phyloP scores from a whole-genome alignment of 495 filamentous ascomycete genomes.

The Hypoxylon intermedium region DNA sequence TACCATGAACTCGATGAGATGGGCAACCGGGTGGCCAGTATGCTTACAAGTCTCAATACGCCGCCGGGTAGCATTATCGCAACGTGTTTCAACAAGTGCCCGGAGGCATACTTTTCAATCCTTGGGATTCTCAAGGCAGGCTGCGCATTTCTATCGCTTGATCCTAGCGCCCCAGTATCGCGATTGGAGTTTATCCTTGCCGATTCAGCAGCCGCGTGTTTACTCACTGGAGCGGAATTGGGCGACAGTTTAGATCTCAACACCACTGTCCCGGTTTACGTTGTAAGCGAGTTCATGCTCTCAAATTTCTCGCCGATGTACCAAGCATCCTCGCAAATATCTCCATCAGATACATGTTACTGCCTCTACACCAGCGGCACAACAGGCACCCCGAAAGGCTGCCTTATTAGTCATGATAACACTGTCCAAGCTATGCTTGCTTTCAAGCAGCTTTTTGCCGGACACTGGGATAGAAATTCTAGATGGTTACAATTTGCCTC shows the following conservation, averaged over 20 bases:
- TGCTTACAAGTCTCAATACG: constrained; percentile 50
- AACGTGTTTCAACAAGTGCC: constrained; percentile 81
- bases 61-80: constrained; percentile 66
- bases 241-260: constrained; percentile 36
- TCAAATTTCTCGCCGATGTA: constrained; percentile 29
- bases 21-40: constrained; percentile 66
- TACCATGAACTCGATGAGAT: constrained; percentile 66
- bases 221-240: constrained; percentile 54
- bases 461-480: constrained; percentile 71
- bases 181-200: constrained; percentile 69
- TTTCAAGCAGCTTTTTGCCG: constrained; percentile 71
- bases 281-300: constrained; percentile 47
- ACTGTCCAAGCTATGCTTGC: constrained; percentile 77
- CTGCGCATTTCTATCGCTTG: constrained; percentile 80
- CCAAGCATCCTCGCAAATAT: constrained; percentile 27
- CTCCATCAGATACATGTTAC: constrained; percentile 64
- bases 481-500: constrained; percentile 88
- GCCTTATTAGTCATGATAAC: constrained; percentile 76
- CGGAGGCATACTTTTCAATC: constrained; percentile 78
- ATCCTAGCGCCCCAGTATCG: constrained; percentile 66
- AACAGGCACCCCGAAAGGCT: constrained; percentile 81
- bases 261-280: constrained; percentile 42
- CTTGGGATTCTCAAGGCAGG: constrained; percentile 83
- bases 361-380: constrained; percentile 85
- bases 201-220: constrained; percentile 63